Percentiles rank a stretch among this genome's conserved stretches.
These are phyloP conservation scores for Amborella trichopoda DNA, from an alignment of 164 flowering plant species.

Conservation along the genomic window DNA sequence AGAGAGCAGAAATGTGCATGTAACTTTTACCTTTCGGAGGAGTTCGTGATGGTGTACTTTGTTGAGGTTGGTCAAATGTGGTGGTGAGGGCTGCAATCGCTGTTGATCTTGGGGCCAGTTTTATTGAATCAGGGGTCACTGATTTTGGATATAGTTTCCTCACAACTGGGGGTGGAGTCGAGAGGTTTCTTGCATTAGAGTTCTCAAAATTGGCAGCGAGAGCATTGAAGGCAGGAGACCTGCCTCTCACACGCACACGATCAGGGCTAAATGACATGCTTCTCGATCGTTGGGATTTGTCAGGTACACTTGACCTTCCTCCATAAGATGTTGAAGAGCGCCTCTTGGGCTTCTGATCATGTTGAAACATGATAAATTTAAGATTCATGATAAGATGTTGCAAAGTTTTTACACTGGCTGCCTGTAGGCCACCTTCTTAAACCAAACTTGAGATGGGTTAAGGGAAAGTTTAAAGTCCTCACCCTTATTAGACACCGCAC, in stretches of 20 bases:
- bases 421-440: too few species aligned
- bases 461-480: too few species aligned
- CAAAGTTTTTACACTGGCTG: too few species aligned
- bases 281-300: constrained; percentile 89
- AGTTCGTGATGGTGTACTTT: constrained; percentile 33
- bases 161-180: constrained; percentile 91
- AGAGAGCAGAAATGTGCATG: too few species aligned
- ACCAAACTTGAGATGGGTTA: too few species aligned
- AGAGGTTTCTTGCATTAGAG: constrained; percentile 73
- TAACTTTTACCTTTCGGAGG: constrained; percentile 43
- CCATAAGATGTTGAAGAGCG: constrained; percentile 69
- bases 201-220: constrained; percentile 89
- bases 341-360: constrained; percentile 82
- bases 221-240: constrained; percentile 96
- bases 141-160: constrained; percentile 89
- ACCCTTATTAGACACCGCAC: too few species aligned
- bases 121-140: constrained; percentile 53
- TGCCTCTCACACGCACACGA: constrained; percentile 93
- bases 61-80: constrained; percentile 51
- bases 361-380: constrained; percentile 3
- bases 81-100: constrained; percentile 68
- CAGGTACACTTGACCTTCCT: constrained; percentile 86
- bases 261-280: constrained; percentile 98
- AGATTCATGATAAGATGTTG: neutral
- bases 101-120: constrained; percentile 44